A percentile compares a stretch with the other conserved stretches of the same genome.
These are phyloP conservation scores for Solanum ahanhuiri DNA, from an alignment of 257 asterid genomes.

Conservation along the genomic window DNA sequence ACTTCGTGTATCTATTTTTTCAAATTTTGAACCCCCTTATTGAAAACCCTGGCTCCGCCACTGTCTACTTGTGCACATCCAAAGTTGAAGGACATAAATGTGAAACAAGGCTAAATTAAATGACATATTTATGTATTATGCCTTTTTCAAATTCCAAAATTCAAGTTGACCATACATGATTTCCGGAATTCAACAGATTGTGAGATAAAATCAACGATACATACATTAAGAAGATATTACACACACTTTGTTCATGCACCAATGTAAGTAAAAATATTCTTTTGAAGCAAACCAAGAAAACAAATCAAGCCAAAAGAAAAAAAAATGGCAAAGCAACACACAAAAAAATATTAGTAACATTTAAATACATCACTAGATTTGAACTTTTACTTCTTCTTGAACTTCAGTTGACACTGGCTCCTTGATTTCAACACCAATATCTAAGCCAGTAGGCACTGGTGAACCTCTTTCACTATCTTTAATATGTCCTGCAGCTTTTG, in stretches of 20 bases:
- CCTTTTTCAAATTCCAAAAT: neutral
- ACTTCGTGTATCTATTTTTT: too few species aligned
- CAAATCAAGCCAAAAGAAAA: neutral
- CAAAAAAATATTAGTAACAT: neutral
- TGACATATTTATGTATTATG: too few species aligned
- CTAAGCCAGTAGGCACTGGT: constrained; percentile 29
- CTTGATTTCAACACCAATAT: constrained; percentile 17
- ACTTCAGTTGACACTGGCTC: constrained; percentile 12
- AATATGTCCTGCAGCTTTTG: constrained; percentile 72
- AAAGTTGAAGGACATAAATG: too few species aligned
- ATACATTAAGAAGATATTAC: neutral
- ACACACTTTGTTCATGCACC: neutral
- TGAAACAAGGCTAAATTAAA: too few species aligned
- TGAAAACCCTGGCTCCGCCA: too few species aligned
- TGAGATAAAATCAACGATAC: too few species aligned
- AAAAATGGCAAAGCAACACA: neutral
- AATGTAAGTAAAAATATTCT: neutral
- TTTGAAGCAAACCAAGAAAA: neutral
- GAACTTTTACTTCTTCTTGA: constrained; percentile 15
- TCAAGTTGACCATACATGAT: neutral
- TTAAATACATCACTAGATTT: neutral
- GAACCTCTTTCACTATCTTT: constrained; percentile 32
- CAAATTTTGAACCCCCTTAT: too few species aligned
- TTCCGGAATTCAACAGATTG: neutral
- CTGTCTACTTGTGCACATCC: too few species aligned